These are phyloP conservation scores for Trichoderma pleuroti DNA, from an alignment of 2,329 filamentous ascomycete species.

Conservation along the genomic window DNA sequence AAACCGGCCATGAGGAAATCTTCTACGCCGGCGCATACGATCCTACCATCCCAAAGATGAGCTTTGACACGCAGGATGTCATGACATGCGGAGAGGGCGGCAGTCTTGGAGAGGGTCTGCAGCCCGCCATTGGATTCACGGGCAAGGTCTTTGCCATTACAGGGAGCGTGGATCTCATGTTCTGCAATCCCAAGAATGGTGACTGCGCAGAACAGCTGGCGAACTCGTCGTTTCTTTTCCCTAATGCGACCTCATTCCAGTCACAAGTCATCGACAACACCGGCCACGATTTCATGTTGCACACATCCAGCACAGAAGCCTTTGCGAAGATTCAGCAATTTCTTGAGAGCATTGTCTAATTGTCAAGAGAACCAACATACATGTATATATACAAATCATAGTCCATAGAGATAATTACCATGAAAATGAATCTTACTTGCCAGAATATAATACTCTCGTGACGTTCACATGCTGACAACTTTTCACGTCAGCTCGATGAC, in stretches of 20 bases:
- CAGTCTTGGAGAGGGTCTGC: background rate
- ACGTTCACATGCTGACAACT: too few relatives aligned
- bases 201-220: background rate
- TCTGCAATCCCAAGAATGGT: background rate
- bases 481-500: too few relatives aligned
- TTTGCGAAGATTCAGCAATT: background rate
- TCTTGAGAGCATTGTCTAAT: background rate
- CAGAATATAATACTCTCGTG: too few relatives aligned
- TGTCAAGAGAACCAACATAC: background rate
- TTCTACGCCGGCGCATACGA: background rate
- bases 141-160: background rate
- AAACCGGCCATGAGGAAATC: background rate
- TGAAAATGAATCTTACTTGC: too few relatives aligned
- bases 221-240: background rate
- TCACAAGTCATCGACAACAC: background rate
- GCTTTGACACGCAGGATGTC: background rate
- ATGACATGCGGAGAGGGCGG: constrained; percentile 8
- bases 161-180: background rate
- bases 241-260: background rate
- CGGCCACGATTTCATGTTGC: constrained; percentile 3
- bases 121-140: background rate
- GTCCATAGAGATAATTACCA: background rate
- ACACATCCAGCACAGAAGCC: background rate
- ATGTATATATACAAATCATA: background rate
- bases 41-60: background rate